phyloP scores from a whole-genome alignment of 1,139 yeast genomes.

The Geotrichum candidum region DNA sequence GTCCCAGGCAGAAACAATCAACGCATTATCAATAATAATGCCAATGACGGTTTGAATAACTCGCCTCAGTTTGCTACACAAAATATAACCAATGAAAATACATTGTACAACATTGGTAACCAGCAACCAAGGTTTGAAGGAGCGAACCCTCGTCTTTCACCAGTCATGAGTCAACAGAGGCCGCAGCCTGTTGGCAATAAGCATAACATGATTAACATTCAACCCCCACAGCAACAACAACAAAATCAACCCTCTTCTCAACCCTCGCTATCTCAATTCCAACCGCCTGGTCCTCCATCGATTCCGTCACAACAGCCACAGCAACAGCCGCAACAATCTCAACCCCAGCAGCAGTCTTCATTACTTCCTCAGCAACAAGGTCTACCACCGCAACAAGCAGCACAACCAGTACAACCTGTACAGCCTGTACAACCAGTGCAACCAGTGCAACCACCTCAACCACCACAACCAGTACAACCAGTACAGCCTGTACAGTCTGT shows the following conservation, averaged over 20 bases:
- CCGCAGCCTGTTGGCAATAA: neutral
- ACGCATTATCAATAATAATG: neutral
- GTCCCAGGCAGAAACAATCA: neutral
- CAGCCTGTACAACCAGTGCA: neutral
- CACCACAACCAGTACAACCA: neutral
- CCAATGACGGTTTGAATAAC: neutral
- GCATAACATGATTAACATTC: constrained; percentile 1
- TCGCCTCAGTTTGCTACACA: neutral
- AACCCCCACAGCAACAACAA: constrained; percentile 7
- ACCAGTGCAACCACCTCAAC: neutral
- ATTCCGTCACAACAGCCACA: constrained; percentile 7
- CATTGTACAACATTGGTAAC: neutral
- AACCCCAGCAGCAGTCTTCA: neutral
- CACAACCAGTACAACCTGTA: neutral
- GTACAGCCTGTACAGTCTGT: too few species aligned
- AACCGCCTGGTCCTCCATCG: neutral
- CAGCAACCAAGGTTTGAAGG: constrained; percentile 9
- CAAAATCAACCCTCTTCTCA: constrained; percentile 1
- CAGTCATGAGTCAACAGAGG: neutral
- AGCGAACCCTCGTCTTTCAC: neutral
- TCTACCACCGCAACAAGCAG: neutral
- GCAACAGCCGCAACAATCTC: neutral
- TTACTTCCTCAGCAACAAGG: neutral
- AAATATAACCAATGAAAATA: neutral
- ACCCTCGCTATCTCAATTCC: neutral